Evolutionary conservation across 2,329 filamentous ascomycete species (phyloP), one percentile per base, ranked within the genome.

Genomic region (Cordyceps javanica): DNA sequence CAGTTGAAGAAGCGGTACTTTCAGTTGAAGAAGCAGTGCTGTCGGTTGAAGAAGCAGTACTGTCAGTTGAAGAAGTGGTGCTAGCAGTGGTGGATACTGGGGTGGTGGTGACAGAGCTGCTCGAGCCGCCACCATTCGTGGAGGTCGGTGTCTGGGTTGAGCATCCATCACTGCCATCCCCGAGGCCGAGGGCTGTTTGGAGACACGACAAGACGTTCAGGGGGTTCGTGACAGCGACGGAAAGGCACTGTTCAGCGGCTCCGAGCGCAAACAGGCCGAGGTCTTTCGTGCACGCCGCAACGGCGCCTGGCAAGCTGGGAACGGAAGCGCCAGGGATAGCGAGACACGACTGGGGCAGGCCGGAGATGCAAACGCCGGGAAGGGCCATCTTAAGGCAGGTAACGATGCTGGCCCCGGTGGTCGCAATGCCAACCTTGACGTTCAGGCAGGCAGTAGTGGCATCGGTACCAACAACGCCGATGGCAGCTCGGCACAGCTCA

Each of bases 191-290:
- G 25, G 55, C 26, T 3, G 32, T 51, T 16, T 16, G 26, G 7
- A 57, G 36, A 30, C 55, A 57, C 1, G 46, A 51, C 9, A 57
- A 13, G 14, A 57, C 11, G 21, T 51, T 44, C 32, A 45, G 28
- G 28, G 46, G 46, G 16, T 50, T n/a, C 3, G 55, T 42, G 2
- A 57, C 5, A 9, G 34, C 46, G 6, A 23, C 26, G 7, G 34
- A 28, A 1, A 57, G 44, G 23, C 55, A 57, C 21, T n/a, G 30
- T 2, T 46, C 19, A 11, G 38, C 46, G 8, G 30, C 32, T 4
- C 30, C 30, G 3, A 57, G 8, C 16, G 30, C 38, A 16, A 57
- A 57, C 8, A 48, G 46, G 7, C 55, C 55, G 21, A 57, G 55
- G 3, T 21, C 36, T 4, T 38, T 44, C 6, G 55, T 57, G 28